Base-by-base conservation (phyloP, 2,329 filamentous ascomycete genomes). In the Colletotrichum tropicicola region DNA sequence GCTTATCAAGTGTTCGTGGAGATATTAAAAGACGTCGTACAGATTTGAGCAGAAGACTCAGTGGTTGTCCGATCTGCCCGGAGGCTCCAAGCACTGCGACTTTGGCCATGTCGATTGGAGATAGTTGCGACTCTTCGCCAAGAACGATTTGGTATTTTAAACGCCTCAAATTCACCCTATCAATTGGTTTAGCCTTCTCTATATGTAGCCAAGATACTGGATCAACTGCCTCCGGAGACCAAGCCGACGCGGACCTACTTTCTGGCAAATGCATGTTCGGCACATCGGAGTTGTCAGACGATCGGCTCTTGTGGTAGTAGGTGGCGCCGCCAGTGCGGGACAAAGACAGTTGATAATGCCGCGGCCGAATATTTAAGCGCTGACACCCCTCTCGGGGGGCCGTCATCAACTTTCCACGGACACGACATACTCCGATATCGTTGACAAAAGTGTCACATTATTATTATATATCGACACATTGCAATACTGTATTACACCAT, bases 31-130 rank as follows among this genome's bases (percentile, higher is more conserved):
- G 12, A 10, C 5, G 15, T 30, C 39, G 5, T 44, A 62, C 59
- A 17, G 59, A 60, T 27, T 65, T 60, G 28, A 65, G 56, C 27
- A 55, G 44, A 19, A 65, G 45, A 23, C 61, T 60, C 23, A 60
- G 27, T 6, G 61, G 56, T 10, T 60, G 49, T 6, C 56, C 56
- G 37, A 60, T 60, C 13, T 65, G 56, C n/a, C 56, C 41, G 6
- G 56, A 65, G 12, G 61, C 56, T 9, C 56, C 56, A 4, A 60
- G 35, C 5, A 65, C 35, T 19, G 56, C 61, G 25, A 55, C 49
- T 25, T 60, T 65, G 35, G 55, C 39, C 21, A 45, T 41, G 23
- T 27, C 28, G 43, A 23, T 21, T n/a, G 5, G 35, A 27, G 21
- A 13, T 5, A 10, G 23, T 3, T 0, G 9, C 5, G 6, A 41